Conservation (phyloP, 2,329 filamentous ascomycete genomes). For the Trichoderma sp. region DNA sequence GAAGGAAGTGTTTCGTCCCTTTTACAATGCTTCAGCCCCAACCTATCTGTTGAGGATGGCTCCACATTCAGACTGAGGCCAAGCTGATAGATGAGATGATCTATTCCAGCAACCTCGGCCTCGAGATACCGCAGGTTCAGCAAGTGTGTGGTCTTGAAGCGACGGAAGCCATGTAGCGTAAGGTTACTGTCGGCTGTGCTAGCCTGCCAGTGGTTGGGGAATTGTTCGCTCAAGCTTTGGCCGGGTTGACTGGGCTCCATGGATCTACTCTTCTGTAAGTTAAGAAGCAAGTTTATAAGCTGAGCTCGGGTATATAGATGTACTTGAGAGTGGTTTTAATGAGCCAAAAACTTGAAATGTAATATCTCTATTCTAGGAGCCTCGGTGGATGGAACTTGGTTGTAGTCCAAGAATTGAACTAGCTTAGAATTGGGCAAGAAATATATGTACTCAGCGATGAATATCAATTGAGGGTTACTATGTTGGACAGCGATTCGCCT, state of each 20-base stretch:
- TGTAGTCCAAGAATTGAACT: too few relatives aligned
- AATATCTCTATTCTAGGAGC: too few relatives aligned
- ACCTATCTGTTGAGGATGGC: not conserved
- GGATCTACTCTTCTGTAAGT: not conserved
- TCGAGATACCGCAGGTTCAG: not conserved
- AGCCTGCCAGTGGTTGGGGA: not conserved
- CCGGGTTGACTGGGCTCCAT: not conserved
- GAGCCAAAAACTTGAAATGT: too few relatives aligned
- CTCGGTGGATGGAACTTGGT: too few relatives aligned
- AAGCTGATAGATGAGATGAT: not conserved
- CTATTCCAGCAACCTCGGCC: not conserved
- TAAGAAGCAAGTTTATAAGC: not conserved
- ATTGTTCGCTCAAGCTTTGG: not conserved
- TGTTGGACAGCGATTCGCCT: not conserved
- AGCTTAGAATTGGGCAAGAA: fast-evolving
- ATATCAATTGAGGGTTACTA: not conserved
- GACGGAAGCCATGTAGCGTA: not conserved
- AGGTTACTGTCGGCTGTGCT: not conserved
- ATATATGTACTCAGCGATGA: not conserved
- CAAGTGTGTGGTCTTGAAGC: not conserved
- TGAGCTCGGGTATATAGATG: fast-evolving
- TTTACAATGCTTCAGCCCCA: not conserved
- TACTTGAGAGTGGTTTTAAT: not conserved
- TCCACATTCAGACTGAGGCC: not conserved
- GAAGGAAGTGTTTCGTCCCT: not conserved